Conservation (phyloP, 73 alveolate genomes). For the Tetrahymena borealis region DNA sequence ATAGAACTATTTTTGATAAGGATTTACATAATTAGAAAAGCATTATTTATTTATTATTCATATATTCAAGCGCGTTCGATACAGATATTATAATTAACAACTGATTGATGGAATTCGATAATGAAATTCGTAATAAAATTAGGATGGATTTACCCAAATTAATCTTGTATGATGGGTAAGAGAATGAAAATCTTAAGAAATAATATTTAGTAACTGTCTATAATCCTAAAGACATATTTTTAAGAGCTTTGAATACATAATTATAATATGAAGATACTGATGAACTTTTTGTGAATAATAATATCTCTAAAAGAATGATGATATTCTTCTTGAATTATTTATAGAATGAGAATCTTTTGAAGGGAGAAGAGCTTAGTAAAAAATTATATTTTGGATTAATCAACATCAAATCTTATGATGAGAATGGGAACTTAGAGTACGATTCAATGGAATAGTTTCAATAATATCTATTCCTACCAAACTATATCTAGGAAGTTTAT, state of each 20-base stretch:
- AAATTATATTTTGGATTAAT: not conserved
- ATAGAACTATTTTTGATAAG: too few relatives aligned
- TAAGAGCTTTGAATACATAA: not conserved
- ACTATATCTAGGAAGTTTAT: not conserved
- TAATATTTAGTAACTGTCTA: not conserved
- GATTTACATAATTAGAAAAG: too few relatives aligned
- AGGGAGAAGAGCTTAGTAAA: not conserved
- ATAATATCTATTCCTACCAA: not conserved
- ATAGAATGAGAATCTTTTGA: not conserved
- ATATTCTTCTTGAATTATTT: not conserved
- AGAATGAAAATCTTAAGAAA: not conserved
- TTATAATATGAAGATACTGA: not conserved
- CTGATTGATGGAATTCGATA: not conserved
- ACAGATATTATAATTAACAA: not conserved
- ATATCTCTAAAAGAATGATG: not conserved
- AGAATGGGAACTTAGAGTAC: not conserved
- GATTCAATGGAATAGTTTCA: not conserved
- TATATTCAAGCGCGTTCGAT: not conserved
- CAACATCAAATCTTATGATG: not conserved
- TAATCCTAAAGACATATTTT: not conserved
- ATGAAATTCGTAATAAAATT: not conserved
- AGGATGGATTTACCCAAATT: not conserved
- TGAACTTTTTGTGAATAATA: not conserved
- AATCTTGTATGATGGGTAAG: not conserved
- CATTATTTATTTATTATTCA: not conserved